phyloP scores from a whole-genome alignment of 2,329 filamentous ascomycete species.

The Cadophora gregata region DNA sequence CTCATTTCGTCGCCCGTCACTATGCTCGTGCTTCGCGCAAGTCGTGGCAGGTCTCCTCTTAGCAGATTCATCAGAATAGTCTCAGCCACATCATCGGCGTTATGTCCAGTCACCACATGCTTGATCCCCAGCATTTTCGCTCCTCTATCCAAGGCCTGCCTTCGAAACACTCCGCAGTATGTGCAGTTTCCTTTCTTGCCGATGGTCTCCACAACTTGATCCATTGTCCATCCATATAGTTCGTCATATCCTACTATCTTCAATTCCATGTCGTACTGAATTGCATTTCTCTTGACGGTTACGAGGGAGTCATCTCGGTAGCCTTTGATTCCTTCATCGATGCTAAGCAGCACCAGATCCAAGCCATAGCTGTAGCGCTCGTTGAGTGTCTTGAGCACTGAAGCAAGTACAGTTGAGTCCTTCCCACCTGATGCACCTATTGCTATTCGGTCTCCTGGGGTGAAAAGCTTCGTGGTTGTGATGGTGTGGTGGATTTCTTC shows the following conservation, averaged over 20 bases:
- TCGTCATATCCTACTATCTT: slow-evolving; percentile 93
- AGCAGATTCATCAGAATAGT: slow-evolving; percentile 98
- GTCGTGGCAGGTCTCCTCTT: slow-evolving; percentile 83
- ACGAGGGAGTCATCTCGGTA: slow-evolving; percentile 96
- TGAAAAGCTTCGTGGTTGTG: slow-evolving; percentile 78
- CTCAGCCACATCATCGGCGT: slow-evolving; percentile 96
- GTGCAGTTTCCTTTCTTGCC: slow-evolving; percentile 99
- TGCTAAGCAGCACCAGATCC: slow-evolving; percentile 84
- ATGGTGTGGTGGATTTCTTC: slow-evolving; percentile 95
- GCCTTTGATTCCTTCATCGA: slow-evolving; percentile 97
- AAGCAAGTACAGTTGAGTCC: slow-evolving; percentile 94
- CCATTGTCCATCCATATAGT: slow-evolving; percentile 99
- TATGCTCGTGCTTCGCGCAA: slow-evolving; percentile 90
- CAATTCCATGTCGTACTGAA: slow-evolving; percentile 88
- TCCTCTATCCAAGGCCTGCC: slow-evolving; percentile 92
- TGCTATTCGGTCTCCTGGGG: slow-evolving; percentile 82
- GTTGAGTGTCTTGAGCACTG: slow-evolving; percentile 92
- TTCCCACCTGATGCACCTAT: slow-evolving; percentile 98
- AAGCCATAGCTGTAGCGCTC: slow-evolving; percentile 87
- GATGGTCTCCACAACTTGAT: slow-evolving; percentile 94
- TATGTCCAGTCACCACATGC: slow-evolving; percentile 97
- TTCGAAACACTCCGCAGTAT: slow-evolving; percentile 94
- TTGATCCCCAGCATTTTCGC: slow-evolving; percentile 85
- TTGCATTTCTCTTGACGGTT: slow-evolving; percentile 92
- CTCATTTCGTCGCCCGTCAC: slow-evolving; percentile 79